phyloP scores from a whole-genome alignment of 2,329 filamentous ascomycete genomes.

The Colletotrichum camelliae region DNA sequence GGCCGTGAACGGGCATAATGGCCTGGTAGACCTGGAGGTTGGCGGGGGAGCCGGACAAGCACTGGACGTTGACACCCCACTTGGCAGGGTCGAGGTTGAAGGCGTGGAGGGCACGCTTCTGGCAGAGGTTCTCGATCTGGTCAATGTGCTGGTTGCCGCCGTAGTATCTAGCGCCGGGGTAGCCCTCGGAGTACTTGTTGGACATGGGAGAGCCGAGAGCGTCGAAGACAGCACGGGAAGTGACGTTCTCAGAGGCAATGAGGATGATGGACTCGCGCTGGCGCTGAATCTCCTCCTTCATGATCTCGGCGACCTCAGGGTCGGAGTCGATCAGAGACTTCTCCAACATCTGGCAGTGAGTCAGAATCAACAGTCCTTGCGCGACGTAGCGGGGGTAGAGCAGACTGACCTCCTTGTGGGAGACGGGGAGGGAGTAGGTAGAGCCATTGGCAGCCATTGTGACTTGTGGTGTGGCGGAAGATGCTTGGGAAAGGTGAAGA shows the following conservation, averaged over 20 bases:
- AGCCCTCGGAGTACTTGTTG: slow-evolving; percentile 99
- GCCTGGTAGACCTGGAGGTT: slow-evolving; percentile 99
- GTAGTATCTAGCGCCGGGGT: slow-evolving; percentile 98
- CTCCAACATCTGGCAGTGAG: slow-evolving; percentile 80
- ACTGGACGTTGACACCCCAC: slow-evolving; percentile 99
- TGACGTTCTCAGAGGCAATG: slow-evolving; percentile 99
- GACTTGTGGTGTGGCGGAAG: slow-evolving; percentile 16
- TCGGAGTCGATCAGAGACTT: slow-evolving; percentile 91
- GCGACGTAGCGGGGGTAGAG: slow-evolving; percentile 8
- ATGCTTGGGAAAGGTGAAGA: background rate
- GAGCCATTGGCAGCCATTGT: slow-evolving; percentile 47
- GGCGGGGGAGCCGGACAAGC: slow-evolving; percentile 88
- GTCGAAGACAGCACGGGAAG: slow-evolving; percentile 96
- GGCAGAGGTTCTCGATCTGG: slow-evolving; percentile 92
- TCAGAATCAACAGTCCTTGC: slow-evolving; percentile 35
- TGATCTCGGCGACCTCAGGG: slow-evolving; percentile 94
- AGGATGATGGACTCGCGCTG: slow-evolving; percentile 98
- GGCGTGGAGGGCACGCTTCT: slow-evolving; percentile 88
- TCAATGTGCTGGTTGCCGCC: slow-evolving; percentile 99
- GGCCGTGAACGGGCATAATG: slow-evolving; percentile 92
- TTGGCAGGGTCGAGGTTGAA: slow-evolving; percentile 86
- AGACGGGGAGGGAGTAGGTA: slow-evolving; percentile 57
- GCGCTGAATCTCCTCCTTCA: slow-evolving; percentile 95
- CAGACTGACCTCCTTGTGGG: slow-evolving; percentile 58
- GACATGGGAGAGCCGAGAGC: slow-evolving; percentile 93